Percentiles rank a stretch among this genome's conserved stretches.
phyloP scores from a whole-genome alignment of 2,329 filamentous ascomycete genomes.

The Verticillium nubilum region DNA sequence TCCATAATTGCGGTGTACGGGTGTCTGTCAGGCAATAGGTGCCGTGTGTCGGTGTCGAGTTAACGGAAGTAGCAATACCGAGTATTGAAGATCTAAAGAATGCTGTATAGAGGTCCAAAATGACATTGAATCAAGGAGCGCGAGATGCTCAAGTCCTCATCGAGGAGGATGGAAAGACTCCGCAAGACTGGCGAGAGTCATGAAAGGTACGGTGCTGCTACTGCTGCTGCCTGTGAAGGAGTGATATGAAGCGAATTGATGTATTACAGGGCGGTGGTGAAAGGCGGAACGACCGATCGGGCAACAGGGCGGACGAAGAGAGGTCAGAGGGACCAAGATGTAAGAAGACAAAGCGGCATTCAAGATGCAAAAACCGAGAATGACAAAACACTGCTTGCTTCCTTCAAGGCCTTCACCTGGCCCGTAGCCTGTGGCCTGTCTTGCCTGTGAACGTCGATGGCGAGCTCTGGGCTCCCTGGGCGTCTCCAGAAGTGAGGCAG shows the following conservation, averaged over 20 bases:
- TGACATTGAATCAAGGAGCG: background rate
- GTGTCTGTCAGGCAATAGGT: background rate
- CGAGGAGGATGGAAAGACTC: background rate
- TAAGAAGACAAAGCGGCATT: background rate
- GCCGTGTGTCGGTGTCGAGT: background rate
- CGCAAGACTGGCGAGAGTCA: background rate
- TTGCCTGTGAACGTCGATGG: too few species aligned
- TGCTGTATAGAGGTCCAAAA: background rate
- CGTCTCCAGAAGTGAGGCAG: background rate
- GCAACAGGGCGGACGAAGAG: background rate
- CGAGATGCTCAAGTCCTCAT: background rate
- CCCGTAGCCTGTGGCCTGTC: too few species aligned
- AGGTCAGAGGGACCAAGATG: too few species aligned
- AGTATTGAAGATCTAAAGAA: background rate
- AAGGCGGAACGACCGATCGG: background rate
- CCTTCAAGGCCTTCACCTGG: too few species aligned
- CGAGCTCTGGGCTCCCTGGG: background rate
- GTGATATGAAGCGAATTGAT: background rate
- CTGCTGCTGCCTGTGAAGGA: background rate
- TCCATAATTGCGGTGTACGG: slow-evolving; percentile 4
- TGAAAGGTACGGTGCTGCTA: background rate
- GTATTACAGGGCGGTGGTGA: background rate
- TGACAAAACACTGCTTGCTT: too few species aligned
- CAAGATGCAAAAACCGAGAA: background rate
- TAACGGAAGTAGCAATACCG: background rate